Evolutionary conservation across 176 grass and related monocot genomes (phyloP).

Genomic region (Bolboschoenus planiculmis): DNA sequence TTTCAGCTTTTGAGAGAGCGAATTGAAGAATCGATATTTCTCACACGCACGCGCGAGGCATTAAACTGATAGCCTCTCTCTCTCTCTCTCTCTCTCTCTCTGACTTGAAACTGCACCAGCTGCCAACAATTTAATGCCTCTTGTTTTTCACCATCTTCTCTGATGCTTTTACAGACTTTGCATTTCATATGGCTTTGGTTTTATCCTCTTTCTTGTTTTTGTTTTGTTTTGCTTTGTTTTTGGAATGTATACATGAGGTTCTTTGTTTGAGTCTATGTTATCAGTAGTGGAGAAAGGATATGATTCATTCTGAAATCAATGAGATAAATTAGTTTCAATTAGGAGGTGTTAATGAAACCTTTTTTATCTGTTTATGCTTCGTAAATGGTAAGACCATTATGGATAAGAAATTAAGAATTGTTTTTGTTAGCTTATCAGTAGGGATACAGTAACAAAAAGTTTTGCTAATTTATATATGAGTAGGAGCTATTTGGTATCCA

Average conservation of each 20-base stretch:
- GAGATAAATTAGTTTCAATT: too few species aligned
- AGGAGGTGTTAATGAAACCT: too few species aligned
- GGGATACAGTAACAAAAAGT: too few species aligned
- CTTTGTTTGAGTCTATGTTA: not conserved
- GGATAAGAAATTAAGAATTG: too few species aligned
- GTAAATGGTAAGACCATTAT: too few species aligned
- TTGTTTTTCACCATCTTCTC: not conserved
- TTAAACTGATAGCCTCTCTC: not conserved
- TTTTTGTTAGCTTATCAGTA: too few species aligned
- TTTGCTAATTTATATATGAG: too few species aligned
- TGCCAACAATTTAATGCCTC: conserved; percentile 19
- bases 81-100: not conserved
- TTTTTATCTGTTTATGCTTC: too few species aligned
- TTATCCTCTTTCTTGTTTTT: not conserved
- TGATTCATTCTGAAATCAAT: not conserved
- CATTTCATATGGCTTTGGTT: not conserved
- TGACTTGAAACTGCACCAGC: not conserved
- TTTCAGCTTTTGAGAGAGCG: conserved; percentile 4
- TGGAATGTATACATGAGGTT: not conserved
- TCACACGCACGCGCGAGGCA: not conserved
- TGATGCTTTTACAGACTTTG: not conserved
- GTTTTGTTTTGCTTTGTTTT: not conserved
- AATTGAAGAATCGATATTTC: not conserved
- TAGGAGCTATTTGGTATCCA: too few species aligned
- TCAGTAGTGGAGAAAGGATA: not conserved